phyloP scores from a whole-genome alignment of 2,329 filamentous ascomycete species.

The Aphanocladium album region DNA sequence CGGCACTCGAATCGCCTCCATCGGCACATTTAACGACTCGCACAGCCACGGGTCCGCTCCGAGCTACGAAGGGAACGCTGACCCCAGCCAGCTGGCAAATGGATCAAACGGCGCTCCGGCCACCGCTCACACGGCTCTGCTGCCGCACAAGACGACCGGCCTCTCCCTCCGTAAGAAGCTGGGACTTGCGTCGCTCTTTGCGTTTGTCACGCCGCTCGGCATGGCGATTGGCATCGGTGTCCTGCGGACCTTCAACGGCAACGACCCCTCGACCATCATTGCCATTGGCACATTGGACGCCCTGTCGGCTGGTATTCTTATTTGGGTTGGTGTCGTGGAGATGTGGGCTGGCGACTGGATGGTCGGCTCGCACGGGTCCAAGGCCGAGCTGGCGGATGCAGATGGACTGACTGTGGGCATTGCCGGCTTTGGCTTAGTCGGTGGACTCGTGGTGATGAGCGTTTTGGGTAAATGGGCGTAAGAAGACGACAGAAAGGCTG shows the following conservation, averaged over 20 bases:
- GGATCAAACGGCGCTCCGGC: constrained; percentile 13
- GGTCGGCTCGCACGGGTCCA: constrained; percentile 35
- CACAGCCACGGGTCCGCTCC: neutral
- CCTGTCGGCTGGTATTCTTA: constrained; percentile 66
- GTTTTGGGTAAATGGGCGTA: constrained; percentile 71
- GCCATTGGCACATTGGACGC: constrained; percentile 71
- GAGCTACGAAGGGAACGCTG: constrained; percentile 2
- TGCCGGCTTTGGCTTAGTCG: constrained; percentile 50
- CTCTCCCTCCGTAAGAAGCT: constrained; percentile 48
- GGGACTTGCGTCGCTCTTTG: constrained; percentile 58
- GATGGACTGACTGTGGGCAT: constrained; percentile 41
- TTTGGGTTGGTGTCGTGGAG: constrained; percentile 77
- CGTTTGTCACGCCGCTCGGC: constrained; percentile 68
- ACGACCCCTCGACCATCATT: constrained; percentile 61
- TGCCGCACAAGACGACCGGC: constrained; percentile 12
- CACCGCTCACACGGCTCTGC: constrained; percentile 15
- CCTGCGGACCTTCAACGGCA: constrained; percentile 66
- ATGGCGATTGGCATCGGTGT: constrained; percentile 78
- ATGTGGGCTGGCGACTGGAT: constrained; percentile 77
- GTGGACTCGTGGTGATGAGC: constrained; percentile 65
- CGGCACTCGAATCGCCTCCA: constrained; percentile 62
- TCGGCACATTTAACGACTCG: constrained; percentile 33
- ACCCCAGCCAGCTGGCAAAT: constrained; percentile 18
- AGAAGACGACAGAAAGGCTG: constrained; percentile 4
- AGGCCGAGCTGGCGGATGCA: constrained; percentile 49